phyloP scores from a whole-genome alignment of 257 asterid genomes.

The Solanum neorickii region DNA sequence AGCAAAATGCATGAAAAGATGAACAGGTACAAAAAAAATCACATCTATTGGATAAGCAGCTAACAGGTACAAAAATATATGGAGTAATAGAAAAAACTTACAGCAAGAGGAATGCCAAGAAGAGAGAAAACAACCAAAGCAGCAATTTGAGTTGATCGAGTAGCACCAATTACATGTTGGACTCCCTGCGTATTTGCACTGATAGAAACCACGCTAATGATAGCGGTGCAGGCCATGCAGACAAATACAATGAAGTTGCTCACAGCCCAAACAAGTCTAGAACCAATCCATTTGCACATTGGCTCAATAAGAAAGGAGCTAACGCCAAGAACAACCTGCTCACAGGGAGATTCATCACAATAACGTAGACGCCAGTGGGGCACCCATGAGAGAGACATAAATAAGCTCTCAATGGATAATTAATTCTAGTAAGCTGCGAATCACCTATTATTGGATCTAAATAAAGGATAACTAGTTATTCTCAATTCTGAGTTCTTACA shows the following conservation, averaged over 20 bases:
- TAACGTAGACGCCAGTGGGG: background rate
- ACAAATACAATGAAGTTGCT: slow-evolving; percentile 77
- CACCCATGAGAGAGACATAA: background rate
- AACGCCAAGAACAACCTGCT: slow-evolving; percentile 87
- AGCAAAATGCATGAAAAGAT: slow-evolving; percentile 4
- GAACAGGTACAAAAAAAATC: background rate
- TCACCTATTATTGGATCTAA: slow-evolving; percentile 3
- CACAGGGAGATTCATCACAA: background rate
- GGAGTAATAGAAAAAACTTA: slow-evolving; percentile 27
- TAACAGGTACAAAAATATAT: background rate
- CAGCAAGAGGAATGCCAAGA: slow-evolving; percentile 98
- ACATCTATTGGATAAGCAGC: background rate
- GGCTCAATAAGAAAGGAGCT: slow-evolving; percentile 85
- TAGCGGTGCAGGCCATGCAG: slow-evolving; percentile 93
- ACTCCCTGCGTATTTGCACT: slow-evolving; percentile 54
- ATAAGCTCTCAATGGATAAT: background rate
- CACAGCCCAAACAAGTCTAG: slow-evolving; percentile 79
- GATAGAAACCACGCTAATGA: slow-evolving; percentile 58
- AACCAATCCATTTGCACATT: slow-evolving; percentile 70
- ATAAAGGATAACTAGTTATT: slow-evolving; percentile 12
- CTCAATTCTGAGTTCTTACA: slow-evolving; percentile 76
- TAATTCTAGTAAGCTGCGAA: background rate
- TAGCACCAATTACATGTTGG: slow-evolving; percentile 76
- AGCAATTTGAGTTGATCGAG: slow-evolving; percentile 52
- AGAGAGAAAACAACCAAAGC: slow-evolving; percentile 78